A percentile compares a stretch with the other conserved stretches of the same genome.
These are phyloP conservation scores for Phyllosticta ampelicida DNA, from an alignment of 2,329 filamentous ascomycete genomes.

Conservation along the genomic window DNA sequence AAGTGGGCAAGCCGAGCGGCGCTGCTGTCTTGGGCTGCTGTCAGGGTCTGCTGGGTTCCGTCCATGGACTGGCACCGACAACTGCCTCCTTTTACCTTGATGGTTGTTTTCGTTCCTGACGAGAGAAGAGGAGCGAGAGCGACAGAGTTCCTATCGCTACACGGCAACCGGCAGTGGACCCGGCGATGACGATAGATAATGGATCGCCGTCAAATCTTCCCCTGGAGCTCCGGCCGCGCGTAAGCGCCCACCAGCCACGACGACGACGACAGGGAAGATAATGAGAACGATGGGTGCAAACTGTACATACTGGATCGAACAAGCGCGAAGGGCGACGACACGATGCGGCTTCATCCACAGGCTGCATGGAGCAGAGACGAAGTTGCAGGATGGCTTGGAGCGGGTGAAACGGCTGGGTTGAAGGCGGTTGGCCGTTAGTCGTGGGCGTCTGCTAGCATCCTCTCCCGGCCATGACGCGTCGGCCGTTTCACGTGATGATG, in stretches of 20 bases:
- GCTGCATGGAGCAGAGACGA: neutral
- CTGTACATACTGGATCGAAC: neutral
- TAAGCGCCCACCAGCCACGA: neutral
- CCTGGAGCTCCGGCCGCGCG: neutral
- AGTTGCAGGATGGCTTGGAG: neutral
- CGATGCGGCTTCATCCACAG: too few species aligned
- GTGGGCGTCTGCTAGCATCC: neutral
- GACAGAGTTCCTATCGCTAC: neutral
- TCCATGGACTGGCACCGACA: neutral
- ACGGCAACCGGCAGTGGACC: neutral
- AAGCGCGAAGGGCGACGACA: neutral
- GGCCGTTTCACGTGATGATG: neutral
- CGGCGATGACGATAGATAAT: neutral
- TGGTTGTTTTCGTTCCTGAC: neutral
- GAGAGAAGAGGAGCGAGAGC: neutral
- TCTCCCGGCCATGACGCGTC: neutral
- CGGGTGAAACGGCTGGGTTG: neutral
- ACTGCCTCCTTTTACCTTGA: neutral
- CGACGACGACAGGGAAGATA: neutral
- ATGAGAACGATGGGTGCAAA: neutral
- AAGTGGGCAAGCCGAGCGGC: neutral
- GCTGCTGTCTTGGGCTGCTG: neutral
- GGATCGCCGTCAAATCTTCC: neutral
- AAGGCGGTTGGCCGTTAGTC: neutral
- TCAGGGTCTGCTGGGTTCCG: neutral